A percentile compares a stretch with the other conserved stretches of the same genome.
Conservation (phyloP, 495 filamentous ascomycete species). For the Trichoderma reesei region DNA sequence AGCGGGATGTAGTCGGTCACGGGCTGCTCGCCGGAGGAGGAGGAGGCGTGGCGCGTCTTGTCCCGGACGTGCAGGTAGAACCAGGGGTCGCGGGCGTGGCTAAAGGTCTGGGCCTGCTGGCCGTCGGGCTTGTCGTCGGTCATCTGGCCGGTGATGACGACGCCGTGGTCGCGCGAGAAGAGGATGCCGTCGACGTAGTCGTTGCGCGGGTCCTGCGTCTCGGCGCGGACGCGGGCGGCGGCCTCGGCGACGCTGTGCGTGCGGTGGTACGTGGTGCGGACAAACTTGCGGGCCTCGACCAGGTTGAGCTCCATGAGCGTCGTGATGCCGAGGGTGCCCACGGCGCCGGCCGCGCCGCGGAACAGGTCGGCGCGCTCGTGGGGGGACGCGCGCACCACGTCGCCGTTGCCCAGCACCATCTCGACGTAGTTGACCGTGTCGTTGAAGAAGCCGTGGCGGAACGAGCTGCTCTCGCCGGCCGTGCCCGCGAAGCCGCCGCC, state of each 20-base stretch:
- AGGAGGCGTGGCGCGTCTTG: constrained; percentile 16
- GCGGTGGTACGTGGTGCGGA: constrained; percentile 46
- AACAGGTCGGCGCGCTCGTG: constrained; percentile 42
- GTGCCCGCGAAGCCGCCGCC: constrained; percentile 55
- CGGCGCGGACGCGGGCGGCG: constrained; percentile 23
- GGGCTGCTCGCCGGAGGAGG: constrained; percentile 3
- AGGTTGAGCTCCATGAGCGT: constrained; percentile 47
- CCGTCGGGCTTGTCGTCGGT: constrained; percentile 29
- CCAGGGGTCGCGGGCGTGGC: constrained; percentile 41
- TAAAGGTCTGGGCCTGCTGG: constrained; percentile 31
- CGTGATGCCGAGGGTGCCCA: constrained; percentile 47
- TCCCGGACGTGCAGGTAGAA: constrained; percentile 42
- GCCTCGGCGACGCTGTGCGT: constrained; percentile 34
- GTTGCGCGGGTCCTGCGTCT: constrained; percentile 19
- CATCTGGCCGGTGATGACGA: constrained; percentile 42
- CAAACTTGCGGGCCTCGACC: constrained; percentile 42
- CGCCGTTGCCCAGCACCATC: constrained; percentile 48
- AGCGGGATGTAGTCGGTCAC: constrained; percentile 40
- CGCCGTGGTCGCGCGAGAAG: constrained; percentile 40
- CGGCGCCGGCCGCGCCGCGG: constrained; percentile 43
- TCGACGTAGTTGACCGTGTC: constrained; percentile 44
- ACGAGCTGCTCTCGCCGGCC: constrained; percentile 48
- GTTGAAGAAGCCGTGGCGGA: constrained; percentile 52
- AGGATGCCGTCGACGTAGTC: constrained; percentile 42
- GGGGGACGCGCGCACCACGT: constrained; percentile 27